These are phyloP conservation scores for Daldinia childiae DNA, from an alignment of 495 filamentous ascomycete species.

Conservation along the genomic window DNA sequence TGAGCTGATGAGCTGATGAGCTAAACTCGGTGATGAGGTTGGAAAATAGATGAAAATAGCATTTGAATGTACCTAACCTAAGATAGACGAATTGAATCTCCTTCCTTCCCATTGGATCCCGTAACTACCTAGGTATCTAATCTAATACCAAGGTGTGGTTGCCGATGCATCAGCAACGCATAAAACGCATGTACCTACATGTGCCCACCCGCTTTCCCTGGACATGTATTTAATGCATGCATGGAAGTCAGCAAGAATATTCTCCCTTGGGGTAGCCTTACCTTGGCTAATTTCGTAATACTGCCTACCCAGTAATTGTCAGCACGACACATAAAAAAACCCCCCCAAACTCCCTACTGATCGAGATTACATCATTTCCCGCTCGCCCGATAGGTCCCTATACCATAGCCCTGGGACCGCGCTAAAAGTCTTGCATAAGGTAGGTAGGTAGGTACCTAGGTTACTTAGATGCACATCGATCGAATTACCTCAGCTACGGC, in stretches of 20 bases:
- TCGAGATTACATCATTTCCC: slow-evolving; percentile 34
- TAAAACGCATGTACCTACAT: slow-evolving; percentile 1
- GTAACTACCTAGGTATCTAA: too few species aligned
- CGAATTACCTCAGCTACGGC: not conserved
- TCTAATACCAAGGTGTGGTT: slow-evolving; percentile 27
- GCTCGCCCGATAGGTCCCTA: slow-evolving; percentile 31
- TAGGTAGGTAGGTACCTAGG: slow-evolving; percentile 18
- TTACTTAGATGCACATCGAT: slow-evolving; percentile 6
- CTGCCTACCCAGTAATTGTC: slow-evolving; percentile 23
- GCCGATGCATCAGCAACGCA: slow-evolving; percentile 16
- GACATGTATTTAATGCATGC: not conserved
- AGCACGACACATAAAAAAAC: slow-evolving; percentile 25
- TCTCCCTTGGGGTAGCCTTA: slow-evolving; percentile 2
- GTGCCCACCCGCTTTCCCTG: not conserved
- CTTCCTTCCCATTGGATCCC: slow-evolving; percentile 29
- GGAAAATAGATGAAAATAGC: slow-evolving; percentile 18
- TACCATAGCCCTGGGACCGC: slow-evolving; percentile 39
- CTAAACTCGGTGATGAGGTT: slow-evolving; percentile 12
- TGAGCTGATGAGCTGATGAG: slow-evolving; percentile 16
- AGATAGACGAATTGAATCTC: slow-evolving; percentile 27
- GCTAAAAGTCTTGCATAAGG: slow-evolving; percentile 17
- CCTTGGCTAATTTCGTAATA: slow-evolving; percentile 11
- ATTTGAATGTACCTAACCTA: slow-evolving; percentile 1
- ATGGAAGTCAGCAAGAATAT: slow-evolving; percentile 23
- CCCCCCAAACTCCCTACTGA: slow-evolving; percentile 2